Base-by-base conservation (phyloP, 805 yeast genomes). In the Pichia manshurica region DNA sequence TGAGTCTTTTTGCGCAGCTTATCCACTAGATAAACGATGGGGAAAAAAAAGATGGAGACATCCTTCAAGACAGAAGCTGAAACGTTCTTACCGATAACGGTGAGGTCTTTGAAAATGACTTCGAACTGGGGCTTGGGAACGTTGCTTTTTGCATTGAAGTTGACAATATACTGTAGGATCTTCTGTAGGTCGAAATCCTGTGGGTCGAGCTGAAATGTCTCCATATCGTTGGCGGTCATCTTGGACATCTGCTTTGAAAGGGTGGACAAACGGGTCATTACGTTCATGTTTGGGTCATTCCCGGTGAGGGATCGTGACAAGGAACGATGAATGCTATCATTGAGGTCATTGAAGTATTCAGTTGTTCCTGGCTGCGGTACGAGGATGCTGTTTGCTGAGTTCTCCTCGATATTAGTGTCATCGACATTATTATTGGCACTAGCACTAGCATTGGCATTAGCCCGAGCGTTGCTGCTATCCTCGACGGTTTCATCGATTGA, bases 51-150 rank as follows among this genome's bases (percentile, higher is more conserved):
- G 51, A 79, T 79, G 12, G 67, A 61, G 21, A 72, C 71, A 21
- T 81, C 75, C 20, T 68, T 66, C 17, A 68, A 65, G 49, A 69
- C 61, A 0, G 79, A 62, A 44, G 75, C 70, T 8, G 74, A 61
- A 42, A 72, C 69, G 54, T 78, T 79, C 38, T 69, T 64, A 44
- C 82, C 84, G 44, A 56, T 60, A 16, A 72, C 72, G 15, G 68
- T 58, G 36, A 77, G 58, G 53, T 72, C 66, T 49, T 64, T 56
- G 56, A 74, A 70, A 2, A 64, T 54, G 3, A 79, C 70, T 50
- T 79, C 79, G 8, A 77, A 20, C 63, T 64, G 29, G 57, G 63
- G 47, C 13, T 74, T 58, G 39, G 66, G 65, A 37, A 76, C 68
- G 33, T 79, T 79, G 54, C 74, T 73, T 19, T 68, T 67, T 15